These are phyloP conservation scores for Panicum virgatum DNA, from an alignment of 202 grass and related monocot species.

Conservation along the genomic window DNA sequence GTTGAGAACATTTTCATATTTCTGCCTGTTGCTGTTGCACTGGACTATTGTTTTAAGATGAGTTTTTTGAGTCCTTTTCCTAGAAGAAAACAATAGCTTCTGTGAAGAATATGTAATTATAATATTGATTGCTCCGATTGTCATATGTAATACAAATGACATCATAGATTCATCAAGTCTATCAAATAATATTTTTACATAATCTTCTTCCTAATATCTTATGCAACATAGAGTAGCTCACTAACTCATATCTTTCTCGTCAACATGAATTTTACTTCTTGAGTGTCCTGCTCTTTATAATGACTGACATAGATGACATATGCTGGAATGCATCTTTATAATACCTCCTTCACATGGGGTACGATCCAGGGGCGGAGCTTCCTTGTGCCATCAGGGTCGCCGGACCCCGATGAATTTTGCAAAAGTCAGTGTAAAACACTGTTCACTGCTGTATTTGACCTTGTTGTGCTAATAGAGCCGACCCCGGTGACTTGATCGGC, in stretches of 20 bases:
- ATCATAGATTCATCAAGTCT: constrained; percentile 18
- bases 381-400: too few species aligned
- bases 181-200: constrained; percentile 27
- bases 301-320: background rate
- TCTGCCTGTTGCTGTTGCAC: constrained; percentile 75
- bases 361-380: too few species aligned
- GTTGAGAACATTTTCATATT: constrained; percentile 80
- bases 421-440: too few species aligned
- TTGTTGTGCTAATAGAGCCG: too few species aligned
- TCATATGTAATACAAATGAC: constrained; percentile 36
- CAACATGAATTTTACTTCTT: constrained; percentile 30
- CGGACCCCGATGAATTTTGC: too few species aligned
- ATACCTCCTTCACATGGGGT: constrained; percentile 8
- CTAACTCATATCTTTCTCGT: background rate
- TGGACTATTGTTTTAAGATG: constrained; percentile 94
- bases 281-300: background rate
- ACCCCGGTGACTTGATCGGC: too few species aligned
- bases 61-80: constrained; percentile 80
- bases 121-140: constrained; percentile 3
- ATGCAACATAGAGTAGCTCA: background rate
- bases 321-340: background rate
- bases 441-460: too few species aligned
- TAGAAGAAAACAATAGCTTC: constrained; percentile 53
- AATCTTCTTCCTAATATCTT: constrained; percentile 5
- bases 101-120: constrained; percentile 10